Evolutionary conservation across 2,329 filamentous ascomycete species (phyloP), one percentile per base, ranked within the genome.

Genomic region (Elsinoe arachidis): DNA sequence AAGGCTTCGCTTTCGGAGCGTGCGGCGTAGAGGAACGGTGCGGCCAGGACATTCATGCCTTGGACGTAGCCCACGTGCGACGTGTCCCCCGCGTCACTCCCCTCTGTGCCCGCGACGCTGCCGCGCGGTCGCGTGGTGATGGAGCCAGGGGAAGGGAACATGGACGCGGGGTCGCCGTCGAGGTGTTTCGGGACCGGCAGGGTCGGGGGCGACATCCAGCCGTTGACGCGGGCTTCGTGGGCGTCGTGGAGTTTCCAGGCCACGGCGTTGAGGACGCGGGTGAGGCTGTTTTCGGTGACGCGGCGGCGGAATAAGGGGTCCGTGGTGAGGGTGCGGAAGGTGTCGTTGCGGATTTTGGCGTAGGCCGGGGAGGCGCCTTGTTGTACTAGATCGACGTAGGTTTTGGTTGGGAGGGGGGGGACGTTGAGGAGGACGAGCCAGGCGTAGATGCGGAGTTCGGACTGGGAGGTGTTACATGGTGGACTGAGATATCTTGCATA

Each of bases 1-100:
- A 95, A 99, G 1, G 93, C 93, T 73, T 99, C 91, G 5, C 91
- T 87, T 74, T 99, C 93, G 70, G 90, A 96, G 58, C 90, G 85
- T 1, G 93, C 91, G 4, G 90, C 90, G 70, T 99, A 99, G 46
- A 99, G 78, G 68, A 99, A 96, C 0, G 93, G 93, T 0, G 93
- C 93, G 9, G 91, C 92, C 14, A 99, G 81, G 39, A 99, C 93
- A 69, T 99, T 99, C 92, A 99, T 97, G 63, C 93, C 93, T 72
- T 99, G 93, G 2, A 99, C 92, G 66, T 99, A 99, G 39, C 88
- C 91, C 33, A 90, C 89, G 10, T 88, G 81, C 64, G 89, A 86
- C 26, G 56, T 59, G 38, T 65, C 76, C 58, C 80, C 80, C 5
- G 77, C 76, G 61, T 86, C 83, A 63, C 85, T 80, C 60, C 83